These are phyloP conservation scores for Torulaspora indica DNA, from an alignment of 805 yeast species.

Conservation along the genomic window DNA sequence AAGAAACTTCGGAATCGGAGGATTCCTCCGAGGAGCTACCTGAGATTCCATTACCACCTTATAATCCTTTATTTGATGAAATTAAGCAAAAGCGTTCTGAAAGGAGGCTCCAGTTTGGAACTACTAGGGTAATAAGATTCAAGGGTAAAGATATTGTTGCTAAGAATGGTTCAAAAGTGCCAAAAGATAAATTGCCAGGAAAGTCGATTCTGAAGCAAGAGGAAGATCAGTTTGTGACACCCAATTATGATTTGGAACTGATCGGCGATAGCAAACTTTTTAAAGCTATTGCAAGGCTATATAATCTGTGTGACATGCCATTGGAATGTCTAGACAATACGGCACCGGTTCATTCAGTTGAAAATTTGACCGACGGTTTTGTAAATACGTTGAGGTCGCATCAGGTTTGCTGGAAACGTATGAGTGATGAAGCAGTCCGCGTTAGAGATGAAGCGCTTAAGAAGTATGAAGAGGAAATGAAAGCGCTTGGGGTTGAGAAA, in stretches of 20 bases:
- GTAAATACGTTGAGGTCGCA: constrained; percentile 5
- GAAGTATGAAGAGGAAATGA: neutral
- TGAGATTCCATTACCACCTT: constrained; percentile 1
- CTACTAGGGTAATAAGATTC: constrained; percentile 7
- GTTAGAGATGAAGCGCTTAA: neutral
- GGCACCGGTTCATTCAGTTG: constrained; percentile 1
- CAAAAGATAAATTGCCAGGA: neutral
- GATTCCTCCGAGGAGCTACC: too few relatives aligned
- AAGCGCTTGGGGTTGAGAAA: neutral
- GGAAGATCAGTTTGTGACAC: constrained; percentile 1
- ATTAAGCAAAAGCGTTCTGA: constrained; percentile 3
- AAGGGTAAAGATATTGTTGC: neutral
- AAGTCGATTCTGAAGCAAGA: constrained; percentile 1
- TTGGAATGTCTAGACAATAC: constrained; percentile 1
- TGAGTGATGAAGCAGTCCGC: constrained; percentile 1
- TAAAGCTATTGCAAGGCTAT: constrained; percentile 8
- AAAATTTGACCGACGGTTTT: constrained; percentile 1
- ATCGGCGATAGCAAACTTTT: neutral
- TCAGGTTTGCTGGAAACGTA: constrained; percentile 3
- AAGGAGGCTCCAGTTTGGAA: constrained; percentile 7
- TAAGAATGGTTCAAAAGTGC: neutral
- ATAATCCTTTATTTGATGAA: constrained; percentile 3
- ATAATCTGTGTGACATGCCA: constrained; percentile 8
- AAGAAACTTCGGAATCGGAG: too few relatives aligned
- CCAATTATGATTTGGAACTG: neutral